Conservation (phyloP, 768 basidiomycete genomes). For the Psilocybe cyanescens region DNA sequence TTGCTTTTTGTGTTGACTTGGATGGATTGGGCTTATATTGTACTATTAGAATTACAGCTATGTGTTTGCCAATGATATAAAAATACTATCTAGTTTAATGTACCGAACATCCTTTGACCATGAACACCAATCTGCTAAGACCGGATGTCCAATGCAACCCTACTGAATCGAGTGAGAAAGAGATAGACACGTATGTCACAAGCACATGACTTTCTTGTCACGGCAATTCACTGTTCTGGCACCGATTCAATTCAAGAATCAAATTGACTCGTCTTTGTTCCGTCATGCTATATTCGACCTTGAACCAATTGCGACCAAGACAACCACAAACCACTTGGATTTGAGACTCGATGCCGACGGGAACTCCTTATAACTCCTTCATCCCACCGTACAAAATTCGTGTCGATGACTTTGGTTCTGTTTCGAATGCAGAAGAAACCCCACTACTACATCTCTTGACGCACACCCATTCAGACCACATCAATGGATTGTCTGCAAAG, state of each 20-base stretch:
- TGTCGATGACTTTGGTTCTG: slow-evolving; percentile 74
- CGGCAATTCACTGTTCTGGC: too few species aligned
- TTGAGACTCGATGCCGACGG: slow-evolving; percentile 62
- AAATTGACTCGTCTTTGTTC: not conserved
- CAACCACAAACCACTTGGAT: not conserved
- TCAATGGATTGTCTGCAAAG: slow-evolving; percentile 73
- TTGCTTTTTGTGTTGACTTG: not conserved
- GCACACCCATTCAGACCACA: slow-evolving; percentile 91
- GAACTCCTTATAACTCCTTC: slow-evolving; percentile 79
- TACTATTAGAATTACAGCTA: not conserved
- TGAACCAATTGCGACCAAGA: not conserved
- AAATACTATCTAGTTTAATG: not conserved
- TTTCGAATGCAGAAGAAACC: slow-evolving; percentile 29
- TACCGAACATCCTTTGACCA: too few species aligned
- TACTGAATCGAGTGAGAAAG: too few species aligned
- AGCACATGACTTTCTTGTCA: not conserved
- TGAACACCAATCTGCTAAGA: too few species aligned
- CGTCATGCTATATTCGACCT: not conserved
- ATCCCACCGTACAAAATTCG: slow-evolving; percentile 81
- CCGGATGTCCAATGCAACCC: too few species aligned
- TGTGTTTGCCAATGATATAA: not conserved
- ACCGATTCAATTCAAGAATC: too few species aligned
- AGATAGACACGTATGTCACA: not conserved
- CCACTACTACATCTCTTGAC: slow-evolving; percentile 76
- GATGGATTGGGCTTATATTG: not conserved